These are phyloP conservation scores for Rhypophila decipiens DNA, from an alignment of 495 filamentous ascomycete genomes.

Conservation along the genomic window DNA sequence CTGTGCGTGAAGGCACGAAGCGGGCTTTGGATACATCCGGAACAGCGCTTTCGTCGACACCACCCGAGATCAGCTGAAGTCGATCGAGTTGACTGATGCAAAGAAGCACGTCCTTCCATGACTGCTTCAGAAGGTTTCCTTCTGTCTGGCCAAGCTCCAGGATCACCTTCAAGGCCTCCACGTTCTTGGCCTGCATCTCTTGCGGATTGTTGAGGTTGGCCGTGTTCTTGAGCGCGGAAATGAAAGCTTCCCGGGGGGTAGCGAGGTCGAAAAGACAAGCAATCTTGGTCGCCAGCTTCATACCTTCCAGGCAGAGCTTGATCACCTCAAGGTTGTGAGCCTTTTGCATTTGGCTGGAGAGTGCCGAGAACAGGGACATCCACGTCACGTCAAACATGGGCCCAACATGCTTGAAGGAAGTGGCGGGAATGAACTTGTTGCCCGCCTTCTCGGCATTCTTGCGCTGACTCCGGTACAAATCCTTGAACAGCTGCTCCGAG, in stretches of 20 bases:
- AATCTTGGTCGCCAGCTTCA: conserved; percentile 86
- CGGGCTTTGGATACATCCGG: conserved; percentile 87
- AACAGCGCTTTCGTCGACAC: conserved; percentile 85
- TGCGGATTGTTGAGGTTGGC: conserved; percentile 92
- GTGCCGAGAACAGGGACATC: conserved; percentile 96
- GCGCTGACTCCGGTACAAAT: conserved; percentile 77
- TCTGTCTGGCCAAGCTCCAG: conserved; percentile 89
- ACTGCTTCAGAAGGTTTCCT: conserved; percentile 79
- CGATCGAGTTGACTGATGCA: conserved; percentile 96
- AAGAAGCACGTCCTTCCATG: conserved; percentile 92
- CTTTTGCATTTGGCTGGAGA: conserved; percentile 87
- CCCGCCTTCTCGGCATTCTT: conserved; percentile 63
- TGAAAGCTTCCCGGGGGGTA: conserved; percentile 87
- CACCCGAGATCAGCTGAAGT: conserved; percentile 88
- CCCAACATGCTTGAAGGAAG: conserved; percentile 87
- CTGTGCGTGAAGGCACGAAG: conserved; percentile 51
- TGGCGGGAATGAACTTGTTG: conserved; percentile 80
- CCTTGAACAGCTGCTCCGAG: conserved; percentile 78
- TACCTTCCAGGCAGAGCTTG: conserved; percentile 85
- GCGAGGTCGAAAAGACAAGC: conserved; percentile 90
- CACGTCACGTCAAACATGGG: conserved; percentile 99
- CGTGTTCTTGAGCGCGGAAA: conserved; percentile 85
- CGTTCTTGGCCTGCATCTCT: conserved; percentile 93
- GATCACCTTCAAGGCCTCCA: conserved; percentile 85
- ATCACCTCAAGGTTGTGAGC: conserved; percentile 87